Conservation (phyloP, 768 basidiomycete species). For the Cystobasidium onofrii region DNA sequence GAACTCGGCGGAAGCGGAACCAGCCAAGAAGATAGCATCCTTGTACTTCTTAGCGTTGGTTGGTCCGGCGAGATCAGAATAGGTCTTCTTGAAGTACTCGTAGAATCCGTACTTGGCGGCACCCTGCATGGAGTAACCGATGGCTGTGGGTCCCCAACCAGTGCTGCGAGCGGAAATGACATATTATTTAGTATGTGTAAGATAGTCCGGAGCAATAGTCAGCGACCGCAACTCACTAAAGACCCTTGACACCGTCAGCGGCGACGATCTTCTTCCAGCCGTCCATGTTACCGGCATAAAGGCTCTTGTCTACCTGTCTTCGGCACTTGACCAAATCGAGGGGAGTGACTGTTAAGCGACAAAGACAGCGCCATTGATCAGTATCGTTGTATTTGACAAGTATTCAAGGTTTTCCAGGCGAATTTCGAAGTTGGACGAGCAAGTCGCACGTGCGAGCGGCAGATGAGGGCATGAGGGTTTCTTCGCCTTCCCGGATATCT, state of each 20-base stretch:
- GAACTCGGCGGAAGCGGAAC: constrained; percentile 50
- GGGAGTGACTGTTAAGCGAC: constrained; percentile 35
- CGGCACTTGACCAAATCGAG: constrained; percentile 44
- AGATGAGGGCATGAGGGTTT: too few relatives aligned
- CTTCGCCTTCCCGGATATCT: too few relatives aligned
- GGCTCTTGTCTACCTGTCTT: constrained; percentile 42
- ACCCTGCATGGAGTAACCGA: constrained; percentile 50
- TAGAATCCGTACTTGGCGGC: constrained; percentile 45
- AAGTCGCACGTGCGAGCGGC: too few relatives aligned
- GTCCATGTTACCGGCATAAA: constrained; percentile 41
- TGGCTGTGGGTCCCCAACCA: constrained; percentile 49
- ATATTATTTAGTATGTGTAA: background rate
- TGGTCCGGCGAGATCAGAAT: constrained; percentile 48
- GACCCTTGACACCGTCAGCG: constrained; percentile 34
- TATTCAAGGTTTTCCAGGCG: background rate
- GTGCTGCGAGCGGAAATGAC: constrained; percentile 38
- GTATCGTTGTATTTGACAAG: background rate
- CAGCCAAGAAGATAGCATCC: constrained; percentile 50
- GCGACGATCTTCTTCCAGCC: constrained; percentile 42
- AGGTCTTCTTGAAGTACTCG: constrained; percentile 51
- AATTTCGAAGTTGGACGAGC: too few relatives aligned
- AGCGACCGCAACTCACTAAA: constrained; percentile 34
- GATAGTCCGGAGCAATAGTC: background rate
- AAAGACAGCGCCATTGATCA: background rate
- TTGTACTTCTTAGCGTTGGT: constrained; percentile 49